Conservation (phyloP, 192 early-diverging fungal genomes). For the Linnemannia elongata region DNA sequence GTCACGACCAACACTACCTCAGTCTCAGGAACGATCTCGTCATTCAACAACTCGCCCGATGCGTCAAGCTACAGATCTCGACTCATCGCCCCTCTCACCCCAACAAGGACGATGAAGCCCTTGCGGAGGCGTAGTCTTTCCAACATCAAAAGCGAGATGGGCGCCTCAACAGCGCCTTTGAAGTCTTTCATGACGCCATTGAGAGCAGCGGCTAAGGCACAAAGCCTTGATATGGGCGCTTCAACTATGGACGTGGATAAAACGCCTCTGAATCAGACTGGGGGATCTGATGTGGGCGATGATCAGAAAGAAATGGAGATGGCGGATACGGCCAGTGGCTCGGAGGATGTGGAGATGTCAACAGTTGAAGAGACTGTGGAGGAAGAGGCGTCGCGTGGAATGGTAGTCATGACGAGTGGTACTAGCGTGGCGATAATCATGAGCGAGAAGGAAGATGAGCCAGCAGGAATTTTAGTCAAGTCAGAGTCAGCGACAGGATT, state of each 20-base stretch:
- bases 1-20: constrained; percentile 1
- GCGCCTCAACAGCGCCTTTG: neutral
- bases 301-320: neutral
- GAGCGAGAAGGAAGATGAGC: neutral
- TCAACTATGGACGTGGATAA: neutral
- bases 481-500: constrained; percentile 2
- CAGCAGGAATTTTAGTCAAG: neutral
- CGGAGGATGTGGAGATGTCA: neutral
- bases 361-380: neutral
- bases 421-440: neutral
- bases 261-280: neutral
- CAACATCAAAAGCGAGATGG: constrained; percentile 41
- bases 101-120: constrained; percentile 37
- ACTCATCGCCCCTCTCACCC: constrained; percentile 4
- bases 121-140: constrained; percentile 18
- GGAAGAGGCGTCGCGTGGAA: neutral
- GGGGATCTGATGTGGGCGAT: neutral
- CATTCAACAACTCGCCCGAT: constrained; percentile 7
- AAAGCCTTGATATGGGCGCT: neutral
- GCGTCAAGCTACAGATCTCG: neutral
- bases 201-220: neutral
- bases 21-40: neutral
- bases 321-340: neutral
- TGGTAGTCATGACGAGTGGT: neutral
- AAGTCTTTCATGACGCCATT: neutral